These are phyloP conservation scores for Globisporangium nodosum DNA, from an alignment of 352 stramenopile species.

Conservation along the genomic window DNA sequence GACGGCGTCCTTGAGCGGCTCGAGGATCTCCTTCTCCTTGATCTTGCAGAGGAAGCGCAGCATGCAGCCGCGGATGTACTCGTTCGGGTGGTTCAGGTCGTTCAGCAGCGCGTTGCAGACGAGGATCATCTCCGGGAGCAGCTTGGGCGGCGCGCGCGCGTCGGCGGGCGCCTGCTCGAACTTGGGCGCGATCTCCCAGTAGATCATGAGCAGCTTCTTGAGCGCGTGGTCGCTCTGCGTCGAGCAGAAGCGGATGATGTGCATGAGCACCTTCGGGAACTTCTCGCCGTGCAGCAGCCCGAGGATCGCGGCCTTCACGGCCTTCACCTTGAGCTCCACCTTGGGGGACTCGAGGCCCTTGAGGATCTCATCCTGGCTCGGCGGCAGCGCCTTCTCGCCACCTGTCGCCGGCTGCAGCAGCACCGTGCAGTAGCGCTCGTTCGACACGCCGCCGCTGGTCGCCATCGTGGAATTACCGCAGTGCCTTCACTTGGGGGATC, in stretches of 20 bases:
- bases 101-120: constrained; percentile 99
- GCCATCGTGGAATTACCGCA: neutral
- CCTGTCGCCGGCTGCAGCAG: constrained; percentile 50
- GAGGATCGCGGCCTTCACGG: constrained; percentile 98
- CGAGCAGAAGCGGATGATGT: constrained; percentile 99
- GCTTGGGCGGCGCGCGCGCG: constrained; percentile 75
- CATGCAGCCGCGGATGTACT: constrained; percentile 99
- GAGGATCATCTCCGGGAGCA: constrained; percentile 99
- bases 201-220: constrained; percentile 99
- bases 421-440: constrained; percentile 86
- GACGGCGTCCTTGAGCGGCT: constrained; percentile 87
- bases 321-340: constrained; percentile 95
- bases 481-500: no score
- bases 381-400: constrained; percentile 54
- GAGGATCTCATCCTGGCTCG: constrained; percentile 95
- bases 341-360: constrained; percentile 95
- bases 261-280: constrained; percentile 98
- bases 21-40: constrained; percentile 95
- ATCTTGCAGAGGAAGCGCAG: constrained; percentile 99
- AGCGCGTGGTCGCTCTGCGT: constrained; percentile 99
- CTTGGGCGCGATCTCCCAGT: constrained; percentile 98
- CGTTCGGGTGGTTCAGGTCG: constrained; percentile 99
- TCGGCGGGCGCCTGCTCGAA: constrained; percentile 82
- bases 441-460: constrained; percentile 50
- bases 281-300: constrained; percentile 97